Evolutionary conservation across 1,139 yeast genomes (phyloP).

Genomic region (Debaryomycetaceae sp.): DNA sequence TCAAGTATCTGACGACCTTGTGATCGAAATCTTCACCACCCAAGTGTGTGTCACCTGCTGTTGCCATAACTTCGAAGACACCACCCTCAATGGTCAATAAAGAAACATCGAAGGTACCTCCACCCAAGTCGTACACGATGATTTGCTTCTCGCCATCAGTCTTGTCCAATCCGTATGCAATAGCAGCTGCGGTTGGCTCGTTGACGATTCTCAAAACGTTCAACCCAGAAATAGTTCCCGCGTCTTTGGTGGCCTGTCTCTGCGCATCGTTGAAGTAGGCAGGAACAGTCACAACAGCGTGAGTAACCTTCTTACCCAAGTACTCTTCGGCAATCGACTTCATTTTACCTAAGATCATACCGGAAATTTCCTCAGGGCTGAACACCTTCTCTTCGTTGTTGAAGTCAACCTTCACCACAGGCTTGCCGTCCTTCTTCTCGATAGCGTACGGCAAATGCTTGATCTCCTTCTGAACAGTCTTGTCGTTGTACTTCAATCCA

Average conservation of each 20-base stretch:
- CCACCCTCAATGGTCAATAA: conserved; percentile 50
- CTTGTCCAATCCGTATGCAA: conserved; percentile 94
- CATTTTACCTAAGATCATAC: conserved; percentile 90
- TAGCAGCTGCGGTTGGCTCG: conserved; percentile 98
- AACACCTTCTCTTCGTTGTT: conserved; percentile 67
- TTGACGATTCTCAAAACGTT: conserved; percentile 92
- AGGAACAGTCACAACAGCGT: conserved; percentile 95
- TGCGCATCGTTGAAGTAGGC: conserved; percentile 98
- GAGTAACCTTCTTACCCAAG: conserved; percentile 83
- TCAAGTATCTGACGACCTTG: conserved; percentile 82
- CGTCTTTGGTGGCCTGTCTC: conserved; percentile 98
- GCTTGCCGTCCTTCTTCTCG: conserved; percentile 69
- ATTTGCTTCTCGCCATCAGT: conserved; percentile 51
- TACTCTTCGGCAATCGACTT: conserved; percentile 91
- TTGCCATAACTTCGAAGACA: conserved; percentile 50
- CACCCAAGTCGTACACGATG: conserved; percentile 52
- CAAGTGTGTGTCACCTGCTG: conserved; percentile 55
- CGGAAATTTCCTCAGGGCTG: conserved; percentile 88
- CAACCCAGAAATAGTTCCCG: conserved; percentile 95
- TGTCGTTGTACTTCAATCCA: conserved; percentile 74
- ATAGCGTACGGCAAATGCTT: conserved; percentile 78
- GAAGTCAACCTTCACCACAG: conserved; percentile 70
- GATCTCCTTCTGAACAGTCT: conserved; percentile 74
- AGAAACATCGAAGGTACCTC: conserved; percentile 54
- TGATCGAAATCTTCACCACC: conserved; percentile 95